Evolutionary conservation across 2,329 filamentous ascomycete genomes (phyloP).

Genomic region (Aspergillus eucalypticola): DNA sequence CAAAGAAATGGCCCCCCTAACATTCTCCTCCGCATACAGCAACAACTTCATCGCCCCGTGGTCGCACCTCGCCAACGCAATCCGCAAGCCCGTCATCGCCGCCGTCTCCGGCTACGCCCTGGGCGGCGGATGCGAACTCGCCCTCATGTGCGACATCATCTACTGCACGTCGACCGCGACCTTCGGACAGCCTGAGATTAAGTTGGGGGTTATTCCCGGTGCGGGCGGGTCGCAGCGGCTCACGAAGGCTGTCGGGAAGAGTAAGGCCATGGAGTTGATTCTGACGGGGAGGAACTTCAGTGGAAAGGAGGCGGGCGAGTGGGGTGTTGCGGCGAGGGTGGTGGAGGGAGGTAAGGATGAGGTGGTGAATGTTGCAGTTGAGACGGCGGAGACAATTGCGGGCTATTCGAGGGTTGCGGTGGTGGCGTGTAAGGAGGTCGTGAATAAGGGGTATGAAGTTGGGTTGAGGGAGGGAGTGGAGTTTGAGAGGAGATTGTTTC

Average conservation of each 20-base stretch:
- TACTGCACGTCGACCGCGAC: constrained; percentile 85
- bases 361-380: constrained; percentile 76
- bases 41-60: constrained; percentile 93
- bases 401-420: constrained; percentile 83
- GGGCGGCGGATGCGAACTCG: constrained; percentile 92
- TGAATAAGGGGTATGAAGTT: constrained; percentile 97
- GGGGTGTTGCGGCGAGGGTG: constrained; percentile 83
- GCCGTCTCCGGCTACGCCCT: constrained; percentile 94
- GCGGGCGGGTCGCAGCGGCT: constrained; percentile 89
- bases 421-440: constrained; percentile 92
- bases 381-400: constrained; percentile 87
- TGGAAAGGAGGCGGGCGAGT: constrained; percentile 80
- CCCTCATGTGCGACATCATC: constrained; percentile 95
- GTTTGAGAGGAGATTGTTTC: constrained; percentile 91
- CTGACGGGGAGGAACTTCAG: constrained; percentile 82
- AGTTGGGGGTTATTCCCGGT: constrained; percentile 87
- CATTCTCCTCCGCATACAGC: constrained; percentile 83
- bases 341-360: constrained; percentile 75
- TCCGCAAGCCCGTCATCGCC: constrained; percentile 93
- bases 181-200: constrained; percentile 97
- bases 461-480: constrained; percentile 86
- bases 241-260: constrained; percentile 79
- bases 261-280: constrained; percentile 86
- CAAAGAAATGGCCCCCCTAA: constrained; percentile 96
- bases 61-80: constrained; percentile 77